These are phyloP conservation scores for Phytopythium litorale DNA, from an alignment of 352 stramenopile species.

Conservation along the genomic window DNA sequence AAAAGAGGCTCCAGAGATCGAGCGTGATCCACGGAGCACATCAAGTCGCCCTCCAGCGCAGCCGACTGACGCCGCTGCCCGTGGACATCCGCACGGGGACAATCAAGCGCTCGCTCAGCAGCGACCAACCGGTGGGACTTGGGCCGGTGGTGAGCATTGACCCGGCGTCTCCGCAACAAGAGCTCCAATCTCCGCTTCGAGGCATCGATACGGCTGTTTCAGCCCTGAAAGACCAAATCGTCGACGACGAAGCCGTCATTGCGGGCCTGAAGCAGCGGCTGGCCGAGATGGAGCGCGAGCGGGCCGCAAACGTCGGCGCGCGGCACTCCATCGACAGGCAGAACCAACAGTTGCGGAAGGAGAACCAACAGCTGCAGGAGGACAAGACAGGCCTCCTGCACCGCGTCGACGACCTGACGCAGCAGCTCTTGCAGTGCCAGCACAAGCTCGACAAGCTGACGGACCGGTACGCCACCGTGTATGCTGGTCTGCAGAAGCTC, in stretches of 20 bases:
- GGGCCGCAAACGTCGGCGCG: conserved; percentile 16
- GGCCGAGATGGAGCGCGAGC: conserved; percentile 38
- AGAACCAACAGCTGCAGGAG: conserved; percentile 33
- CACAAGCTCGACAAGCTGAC: conserved; percentile 70
- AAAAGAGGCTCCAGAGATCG: conserved; percentile 44
- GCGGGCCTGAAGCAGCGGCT: conserved; percentile 43
- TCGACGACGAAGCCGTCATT: conserved; percentile 37
- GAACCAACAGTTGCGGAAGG: conserved; percentile 21
- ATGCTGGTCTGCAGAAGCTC: conserved; percentile 55
- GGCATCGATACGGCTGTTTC: background rate
- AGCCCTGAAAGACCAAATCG: conserved; percentile 13
- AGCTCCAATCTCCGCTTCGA: background rate
- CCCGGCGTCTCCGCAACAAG: too few relatives aligned
- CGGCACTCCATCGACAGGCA: conserved; percentile 38
- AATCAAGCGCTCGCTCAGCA: conserved; percentile 11
- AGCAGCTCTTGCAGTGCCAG: conserved; percentile 40
- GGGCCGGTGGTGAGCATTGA: background rate
- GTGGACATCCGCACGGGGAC: conserved; percentile 38
- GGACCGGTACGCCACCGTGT: conserved; percentile 45
- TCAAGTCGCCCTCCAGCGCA: conserved; percentile 40
- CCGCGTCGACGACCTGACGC: conserved; percentile 46
- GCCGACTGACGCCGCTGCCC: conserved; percentile 54
- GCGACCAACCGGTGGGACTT: background rate
- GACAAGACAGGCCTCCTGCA: conserved; percentile 33
- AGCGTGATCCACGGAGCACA: conserved; percentile 30